Evolutionary conservation across 106 monocot species (phyloP).

Genomic region (Hemerocallis citrina): DNA sequence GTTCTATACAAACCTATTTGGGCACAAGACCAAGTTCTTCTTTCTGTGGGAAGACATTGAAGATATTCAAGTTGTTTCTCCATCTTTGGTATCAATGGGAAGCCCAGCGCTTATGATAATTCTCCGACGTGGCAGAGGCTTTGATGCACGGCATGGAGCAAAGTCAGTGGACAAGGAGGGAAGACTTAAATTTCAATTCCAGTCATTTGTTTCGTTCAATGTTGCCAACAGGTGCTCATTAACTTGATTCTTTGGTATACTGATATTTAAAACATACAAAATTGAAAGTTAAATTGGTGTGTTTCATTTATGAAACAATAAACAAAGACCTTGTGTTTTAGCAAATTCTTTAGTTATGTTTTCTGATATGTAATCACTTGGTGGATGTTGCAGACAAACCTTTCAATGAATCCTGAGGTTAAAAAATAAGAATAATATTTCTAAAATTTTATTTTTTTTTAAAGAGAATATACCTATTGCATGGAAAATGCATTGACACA

Average conservation of each 20-base stretch:
- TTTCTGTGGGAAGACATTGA: constrained; percentile 92
- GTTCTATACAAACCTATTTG: constrained; percentile 72
- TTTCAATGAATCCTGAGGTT: too few species aligned
- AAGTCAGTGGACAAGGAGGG: constrained; percentile 56
- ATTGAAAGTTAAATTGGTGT: not conserved
- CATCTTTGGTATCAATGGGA: constrained; percentile 59
- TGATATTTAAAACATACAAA: not conserved
- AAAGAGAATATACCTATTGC: too few species aligned
- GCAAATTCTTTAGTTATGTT: too few species aligned
- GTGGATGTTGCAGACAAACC: too few species aligned
- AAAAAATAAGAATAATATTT: too few species aligned
- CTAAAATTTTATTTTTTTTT: too few species aligned
- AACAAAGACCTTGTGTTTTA: not conserved
- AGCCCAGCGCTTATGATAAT: constrained; percentile 61
- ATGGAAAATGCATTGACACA: too few species aligned
- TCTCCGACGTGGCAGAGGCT: constrained; percentile 50
- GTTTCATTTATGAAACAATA: not conserved
- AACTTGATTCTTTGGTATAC: not conserved
- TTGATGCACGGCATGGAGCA: constrained; percentile 73
- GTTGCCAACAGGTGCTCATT: constrained; percentile 57
- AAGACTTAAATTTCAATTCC: constrained; percentile 65
- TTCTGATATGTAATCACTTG: too few species aligned
- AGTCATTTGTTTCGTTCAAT: constrained; percentile 76
- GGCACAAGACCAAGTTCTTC: constrained; percentile 82
- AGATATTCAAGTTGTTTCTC: constrained; percentile 66